Evolutionary conservation across 768 basidiomycete genomes (phyloP).

Genomic region (Fomitopsis pulvina): DNA sequence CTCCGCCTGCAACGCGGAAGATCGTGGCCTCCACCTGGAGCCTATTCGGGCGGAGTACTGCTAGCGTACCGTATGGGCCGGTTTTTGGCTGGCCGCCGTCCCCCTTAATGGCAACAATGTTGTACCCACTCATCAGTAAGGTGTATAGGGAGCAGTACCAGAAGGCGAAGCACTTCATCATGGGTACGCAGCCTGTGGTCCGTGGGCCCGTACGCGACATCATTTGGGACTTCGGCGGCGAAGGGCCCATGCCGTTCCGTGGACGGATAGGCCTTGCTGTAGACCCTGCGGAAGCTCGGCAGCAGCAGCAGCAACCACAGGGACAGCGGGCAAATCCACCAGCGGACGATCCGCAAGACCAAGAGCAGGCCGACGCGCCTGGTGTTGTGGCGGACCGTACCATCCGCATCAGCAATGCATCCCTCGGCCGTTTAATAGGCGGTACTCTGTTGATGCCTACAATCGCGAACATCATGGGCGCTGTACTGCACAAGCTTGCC

Average conservation of each 20-base stretch:
- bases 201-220: slow-evolving; percentile 14
- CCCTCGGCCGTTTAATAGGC: slow-evolving; percentile 59
- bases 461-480: slow-evolving; percentile 61
- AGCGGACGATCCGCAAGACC: slow-evolving; percentile 20
- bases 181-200: slow-evolving; percentile 13
- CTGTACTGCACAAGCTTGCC: slow-evolving; percentile 49
- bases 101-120: slow-evolving; percentile 22
- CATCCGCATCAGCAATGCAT: slow-evolving; percentile 49
- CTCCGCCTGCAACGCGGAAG: neutral
- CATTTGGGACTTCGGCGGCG: slow-evolving; percentile 19
- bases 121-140: slow-evolving; percentile 21
- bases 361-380: slow-evolving; percentile 15
- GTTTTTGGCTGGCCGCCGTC: slow-evolving; percentile 28
- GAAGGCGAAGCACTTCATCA: slow-evolving; percentile 16
- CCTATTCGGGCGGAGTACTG: neutral
- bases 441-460: slow-evolving; percentile 65
- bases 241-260: slow-evolving; percentile 15
- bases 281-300: slow-evolving; percentile 2
- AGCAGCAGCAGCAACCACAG: neutral
- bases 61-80: slow-evolving; percentile 6
- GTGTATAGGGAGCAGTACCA: slow-evolving; percentile 18
- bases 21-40: neutral
- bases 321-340: slow-evolving; percentile 1
- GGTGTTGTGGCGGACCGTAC: slow-evolving; percentile 53
- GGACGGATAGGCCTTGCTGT: slow-evolving; percentile 18